phyloP scores from a whole-genome alignment of 192 early-diverging fungal species.

The Dissophora ornata region DNA sequence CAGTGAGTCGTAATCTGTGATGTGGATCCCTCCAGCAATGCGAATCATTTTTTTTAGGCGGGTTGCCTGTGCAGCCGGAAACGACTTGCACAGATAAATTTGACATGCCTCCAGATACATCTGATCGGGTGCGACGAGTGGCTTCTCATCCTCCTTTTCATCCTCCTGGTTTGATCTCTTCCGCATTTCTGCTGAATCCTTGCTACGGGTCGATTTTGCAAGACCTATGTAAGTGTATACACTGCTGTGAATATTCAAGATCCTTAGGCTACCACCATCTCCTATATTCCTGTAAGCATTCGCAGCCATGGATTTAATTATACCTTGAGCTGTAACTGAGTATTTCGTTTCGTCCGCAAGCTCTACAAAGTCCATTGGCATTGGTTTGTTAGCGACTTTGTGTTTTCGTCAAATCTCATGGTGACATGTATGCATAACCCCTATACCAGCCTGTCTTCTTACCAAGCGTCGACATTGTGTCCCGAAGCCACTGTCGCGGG shows the following conservation, averaged over 20 bases:
- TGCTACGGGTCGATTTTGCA: neutral
- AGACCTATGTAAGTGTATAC: neutral
- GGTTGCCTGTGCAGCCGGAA: neutral
- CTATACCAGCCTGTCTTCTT: too few relatives aligned
- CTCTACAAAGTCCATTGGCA: slow-evolving; percentile 5
- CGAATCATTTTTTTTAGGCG: slow-evolving; percentile 35
- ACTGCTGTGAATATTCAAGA: too few relatives aligned
- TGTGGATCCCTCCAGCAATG: slow-evolving; percentile 21
- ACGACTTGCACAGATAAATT: slow-evolving; percentile 29
- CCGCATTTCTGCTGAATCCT: neutral
- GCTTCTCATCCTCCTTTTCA: neutral
- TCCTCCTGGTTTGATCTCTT: neutral
- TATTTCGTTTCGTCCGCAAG: slow-evolving; percentile 22
- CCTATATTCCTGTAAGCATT: neutral
- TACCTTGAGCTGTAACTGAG: neutral
- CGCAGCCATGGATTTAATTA: too few relatives aligned
- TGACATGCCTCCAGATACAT: slow-evolving; percentile 38
- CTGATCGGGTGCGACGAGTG: neutral
- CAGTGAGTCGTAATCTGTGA: slow-evolving; percentile 25
- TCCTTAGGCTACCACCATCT: too few relatives aligned
- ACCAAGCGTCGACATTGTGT: slow-evolving; percentile 12
- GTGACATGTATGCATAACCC: too few relatives aligned
- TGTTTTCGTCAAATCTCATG: too few relatives aligned
- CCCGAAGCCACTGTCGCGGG: slow-evolving; percentile 14
- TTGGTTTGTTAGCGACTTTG: too few relatives aligned